Base-by-base conservation (phyloP, 2,329 filamentous ascomycete genomes). In the Xylaria polymorpha region DNA sequence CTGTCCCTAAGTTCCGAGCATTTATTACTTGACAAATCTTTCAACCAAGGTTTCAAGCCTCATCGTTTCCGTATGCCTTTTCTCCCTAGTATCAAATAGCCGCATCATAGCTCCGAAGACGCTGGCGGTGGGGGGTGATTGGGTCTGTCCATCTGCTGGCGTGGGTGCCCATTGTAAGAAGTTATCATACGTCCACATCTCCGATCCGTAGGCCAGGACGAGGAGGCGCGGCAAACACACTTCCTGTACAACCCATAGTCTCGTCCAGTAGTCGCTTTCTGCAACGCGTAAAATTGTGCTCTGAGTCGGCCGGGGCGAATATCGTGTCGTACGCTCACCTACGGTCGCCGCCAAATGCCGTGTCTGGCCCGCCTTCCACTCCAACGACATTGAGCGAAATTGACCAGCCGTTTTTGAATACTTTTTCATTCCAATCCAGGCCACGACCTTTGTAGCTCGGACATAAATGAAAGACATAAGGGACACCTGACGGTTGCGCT, bases 191-290 rank as follows among this genome's bases (percentile, higher is more conserved):
- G 14, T 46, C 61, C 61, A 71, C 12, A 71, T 18, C 15, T 61
- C 50, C 9, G 66, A 55, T 14, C 69, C 69, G 32, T 66, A 58
- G 14, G 20, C 66, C 7, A 71, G 44, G 25, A 46, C 22, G 8
- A 71, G 25, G 9, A 20, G 5, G 3, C n/a, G 39, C 4, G 69
- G 53, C 7, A 71, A 25, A 20, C 66, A 71, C 10, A 61, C 53
- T 58, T 71, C 66, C 32, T 68, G 69, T n/a, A 68, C 41, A 48
- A 68, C 37, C 69, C 69, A 71, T 25, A 68, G 10, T 12, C 66
- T 56, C 1, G 58, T 59, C 69, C 69, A 71, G 55, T 68, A 71
- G 2, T 50, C 51, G 29, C 69, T 71, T 25, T 39, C 5, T 1
- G 22, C 4, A 32, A 61, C 53, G 20, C 66, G 44, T 15, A 5